phyloP scores from a whole-genome alignment of 768 basidiomycete genomes.

The Dioszegia aurantiaca region DNA sequence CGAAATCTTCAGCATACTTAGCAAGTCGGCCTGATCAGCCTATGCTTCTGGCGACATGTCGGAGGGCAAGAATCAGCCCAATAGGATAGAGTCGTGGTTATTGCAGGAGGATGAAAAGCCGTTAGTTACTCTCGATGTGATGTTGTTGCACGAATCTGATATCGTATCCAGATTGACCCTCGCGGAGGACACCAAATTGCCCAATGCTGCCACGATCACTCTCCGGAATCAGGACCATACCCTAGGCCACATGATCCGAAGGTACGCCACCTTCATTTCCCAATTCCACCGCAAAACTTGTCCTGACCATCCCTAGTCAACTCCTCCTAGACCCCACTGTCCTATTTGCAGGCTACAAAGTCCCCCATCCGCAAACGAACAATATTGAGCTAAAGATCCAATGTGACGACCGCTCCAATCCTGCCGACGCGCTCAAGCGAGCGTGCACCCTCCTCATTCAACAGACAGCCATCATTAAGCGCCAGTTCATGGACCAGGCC shows the following conservation, averaged over 20 bases:
- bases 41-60: conserved; percentile 5
- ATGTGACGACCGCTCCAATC: conserved; percentile 82
- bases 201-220: conserved; percentile 92
- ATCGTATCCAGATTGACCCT: conserved; percentile 78
- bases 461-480: conserved; percentile 55
- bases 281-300: background rate
- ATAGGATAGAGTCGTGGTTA: conserved; percentile 83
- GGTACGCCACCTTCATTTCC: conserved; percentile 53
- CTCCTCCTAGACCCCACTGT: conserved; percentile 81
- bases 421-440: conserved; percentile 74
- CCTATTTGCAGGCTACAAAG: conserved; percentile 96
- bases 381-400: conserved; percentile 93
- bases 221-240: conserved; percentile 97
- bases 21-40: background rate
- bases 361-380: conserved; percentile 92
- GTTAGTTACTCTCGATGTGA: conserved; percentile 59
- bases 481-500: conserved; percentile 52
- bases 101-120: conserved; percentile 89
- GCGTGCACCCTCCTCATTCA: conserved; percentile 79
- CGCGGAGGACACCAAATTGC: conserved; percentile 93
- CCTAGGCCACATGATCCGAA: conserved; percentile 90
- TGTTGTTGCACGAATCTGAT: background rate
- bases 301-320: conserved; percentile 61
- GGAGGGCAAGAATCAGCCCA: conserved; percentile 82
- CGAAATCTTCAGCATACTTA: no score